A percentile compares a stretch with the other conserved stretches of the same genome.
Conservation (phyloP, 73 alveolate species). For the Diophrys sp. region DNA sequence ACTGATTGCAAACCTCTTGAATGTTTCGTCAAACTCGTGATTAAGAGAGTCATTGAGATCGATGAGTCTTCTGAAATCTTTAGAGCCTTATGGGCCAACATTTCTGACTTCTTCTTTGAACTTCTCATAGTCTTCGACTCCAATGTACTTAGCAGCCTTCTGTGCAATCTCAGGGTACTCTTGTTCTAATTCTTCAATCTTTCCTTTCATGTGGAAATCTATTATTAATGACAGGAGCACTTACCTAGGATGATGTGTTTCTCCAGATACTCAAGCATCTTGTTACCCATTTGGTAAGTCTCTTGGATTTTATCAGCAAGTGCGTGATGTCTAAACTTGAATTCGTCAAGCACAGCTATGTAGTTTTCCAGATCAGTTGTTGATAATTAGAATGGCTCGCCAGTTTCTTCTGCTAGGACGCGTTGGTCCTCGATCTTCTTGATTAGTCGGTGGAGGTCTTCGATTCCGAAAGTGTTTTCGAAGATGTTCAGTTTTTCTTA, state of each 20-base stretch:
- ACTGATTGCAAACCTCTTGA: too few species aligned
- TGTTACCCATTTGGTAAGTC: not conserved
- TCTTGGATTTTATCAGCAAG: slow-evolving; percentile 3
- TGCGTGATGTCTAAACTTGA: slow-evolving; percentile 12
- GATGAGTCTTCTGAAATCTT: not conserved
- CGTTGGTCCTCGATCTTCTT: not conserved
- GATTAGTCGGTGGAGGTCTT: slow-evolving; percentile 31
- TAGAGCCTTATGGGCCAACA: not conserved
- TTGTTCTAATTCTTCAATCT: not conserved
- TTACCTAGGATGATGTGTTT: slow-evolving; percentile 13
- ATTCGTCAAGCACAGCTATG: slow-evolving; percentile 9
- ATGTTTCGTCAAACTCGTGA: not conserved
- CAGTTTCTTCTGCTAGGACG: slow-evolving; percentile 1
- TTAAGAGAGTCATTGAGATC: not conserved
- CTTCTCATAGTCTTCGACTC: not conserved
- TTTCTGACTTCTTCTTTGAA: not conserved
- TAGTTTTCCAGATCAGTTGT: not conserved
- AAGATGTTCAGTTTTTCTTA: slow-evolving; percentile 39
- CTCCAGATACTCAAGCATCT: slow-evolving; percentile 15
- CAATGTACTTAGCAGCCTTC: not conserved
- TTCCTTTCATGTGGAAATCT: slow-evolving; percentile 1
- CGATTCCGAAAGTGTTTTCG: slow-evolving; percentile 45
- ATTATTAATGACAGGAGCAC: not conserved
- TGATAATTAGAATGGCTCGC: not conserved
- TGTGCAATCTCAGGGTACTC: not conserved